phyloP scores from a whole-genome alignment of 495 filamentous ascomycete species.

The Tuber magnatum region DNA sequence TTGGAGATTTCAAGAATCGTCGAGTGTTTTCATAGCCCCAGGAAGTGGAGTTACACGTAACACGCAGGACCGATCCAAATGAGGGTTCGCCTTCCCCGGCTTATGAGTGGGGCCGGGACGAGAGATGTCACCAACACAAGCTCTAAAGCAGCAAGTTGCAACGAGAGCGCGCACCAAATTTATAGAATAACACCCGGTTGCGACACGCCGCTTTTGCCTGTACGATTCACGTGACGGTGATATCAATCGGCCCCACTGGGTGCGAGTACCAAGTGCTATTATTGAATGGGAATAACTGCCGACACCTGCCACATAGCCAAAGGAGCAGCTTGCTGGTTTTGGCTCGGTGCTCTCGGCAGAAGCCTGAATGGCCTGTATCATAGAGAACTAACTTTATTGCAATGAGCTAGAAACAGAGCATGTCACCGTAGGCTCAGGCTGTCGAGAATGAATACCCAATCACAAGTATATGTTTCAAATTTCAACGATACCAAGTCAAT shows the following conservation, averaged over 20 bases:
- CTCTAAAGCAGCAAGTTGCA: background rate
- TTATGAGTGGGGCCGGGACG: background rate
- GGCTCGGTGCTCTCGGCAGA: background rate
- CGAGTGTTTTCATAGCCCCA: background rate
- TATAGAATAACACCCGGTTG: background rate
- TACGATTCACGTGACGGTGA: background rate
- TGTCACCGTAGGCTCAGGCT: background rate
- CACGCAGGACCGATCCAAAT: background rate
- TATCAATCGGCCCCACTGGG: background rate
- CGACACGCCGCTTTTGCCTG: background rate
- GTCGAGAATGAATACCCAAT: background rate
- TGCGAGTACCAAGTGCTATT: background rate
- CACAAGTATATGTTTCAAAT: background rate
- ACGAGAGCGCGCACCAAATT: background rate
- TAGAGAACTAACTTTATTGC: background rate
- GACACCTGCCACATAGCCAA: background rate
- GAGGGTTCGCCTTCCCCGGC: background rate
- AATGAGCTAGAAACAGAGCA: background rate
- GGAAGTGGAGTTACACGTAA: background rate
- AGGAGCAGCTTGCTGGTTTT: background rate
- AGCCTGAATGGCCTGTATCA: background rate
- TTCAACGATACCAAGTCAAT: too few relatives aligned
- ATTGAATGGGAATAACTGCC: background rate
- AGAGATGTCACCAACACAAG: background rate
- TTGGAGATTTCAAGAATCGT: background rate